Conservation (phyloP, 805 yeast genomes). For the Dipodascus geniculatus region DNA sequence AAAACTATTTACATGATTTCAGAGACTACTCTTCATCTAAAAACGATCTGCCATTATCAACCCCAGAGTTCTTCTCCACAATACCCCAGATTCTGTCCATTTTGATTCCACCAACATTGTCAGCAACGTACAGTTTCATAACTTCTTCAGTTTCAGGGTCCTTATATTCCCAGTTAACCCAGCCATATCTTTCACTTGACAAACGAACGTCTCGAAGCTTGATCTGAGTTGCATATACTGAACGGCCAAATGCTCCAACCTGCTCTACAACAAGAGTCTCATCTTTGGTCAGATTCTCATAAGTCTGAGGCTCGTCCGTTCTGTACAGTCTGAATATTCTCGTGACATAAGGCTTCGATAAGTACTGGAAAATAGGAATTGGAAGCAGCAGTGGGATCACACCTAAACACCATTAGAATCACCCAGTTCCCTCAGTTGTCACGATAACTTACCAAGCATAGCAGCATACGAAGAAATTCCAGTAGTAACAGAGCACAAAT, state of each 20-base stretch:
- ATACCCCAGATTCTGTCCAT: slow-evolving; percentile 84
- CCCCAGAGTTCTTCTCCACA: slow-evolving; percentile 54
- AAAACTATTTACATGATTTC: not conserved
- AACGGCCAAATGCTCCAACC: slow-evolving; percentile 54
- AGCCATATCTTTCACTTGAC: slow-evolving; percentile 33
- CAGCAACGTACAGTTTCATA: slow-evolving; percentile 45
- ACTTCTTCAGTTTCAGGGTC: slow-evolving; percentile 22
- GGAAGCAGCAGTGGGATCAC: slow-evolving; percentile 38
- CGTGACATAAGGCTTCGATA: slow-evolving; percentile 48
- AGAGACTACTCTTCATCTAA: slow-evolving; percentile 10
- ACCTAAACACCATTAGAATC: slow-evolving; percentile 11
- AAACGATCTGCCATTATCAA: slow-evolving; percentile 51
- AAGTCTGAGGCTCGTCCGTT: slow-evolving; percentile 46
- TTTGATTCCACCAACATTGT: slow-evolving; percentile 66
- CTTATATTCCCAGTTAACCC: slow-evolving; percentile 34
- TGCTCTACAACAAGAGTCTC: slow-evolving; percentile 61
- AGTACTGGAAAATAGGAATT: slow-evolving; percentile 35
- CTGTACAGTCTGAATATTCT: slow-evolving; percentile 62
- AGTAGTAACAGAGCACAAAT: slow-evolving; percentile 41
- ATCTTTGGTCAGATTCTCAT: slow-evolving; percentile 46
- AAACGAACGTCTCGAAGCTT: slow-evolving; percentile 37
- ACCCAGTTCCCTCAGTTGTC: not conserved
- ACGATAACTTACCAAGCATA: slow-evolving; percentile 29
- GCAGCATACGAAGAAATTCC: slow-evolving; percentile 33
- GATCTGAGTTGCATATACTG: slow-evolving; percentile 50